Percentiles rank a stretch among this genome's conserved stretches.
Evolutionary conservation across 805 yeast genomes (phyloP).

Genomic region (Lipomyces chichibuensis): DNA sequence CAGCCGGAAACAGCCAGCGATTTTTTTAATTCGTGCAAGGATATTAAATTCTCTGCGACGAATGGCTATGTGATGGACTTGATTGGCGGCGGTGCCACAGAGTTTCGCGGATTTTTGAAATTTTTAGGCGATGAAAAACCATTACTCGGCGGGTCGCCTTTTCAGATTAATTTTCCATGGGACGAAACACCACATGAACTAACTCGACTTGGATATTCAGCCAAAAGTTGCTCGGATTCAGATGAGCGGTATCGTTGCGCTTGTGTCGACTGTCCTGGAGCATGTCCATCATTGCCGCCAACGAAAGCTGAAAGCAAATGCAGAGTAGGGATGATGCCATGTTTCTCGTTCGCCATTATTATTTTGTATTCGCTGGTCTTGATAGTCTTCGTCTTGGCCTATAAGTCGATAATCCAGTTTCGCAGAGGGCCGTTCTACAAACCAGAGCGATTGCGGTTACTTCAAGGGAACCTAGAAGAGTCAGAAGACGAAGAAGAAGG

Average conservation of each 20-base stretch:
- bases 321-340: conserved; percentile 64
- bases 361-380: conserved; percentile 50
- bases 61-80: conserved; percentile 96
- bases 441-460: conserved; percentile 44
- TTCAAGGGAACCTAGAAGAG: conserved; percentile 49
- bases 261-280: conserved; percentile 81
- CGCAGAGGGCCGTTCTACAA: conserved; percentile 24
- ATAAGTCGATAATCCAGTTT: conserved; percentile 23
- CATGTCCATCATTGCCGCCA: conserved; percentile 70
- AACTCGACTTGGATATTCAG: conserved; percentile 20
- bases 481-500: conserved; percentile 44
- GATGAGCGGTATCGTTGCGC: conserved; percentile 69
- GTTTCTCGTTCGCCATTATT: conserved; percentile 68
- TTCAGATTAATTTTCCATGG: conserved; percentile 81
- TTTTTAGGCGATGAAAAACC: conserved; percentile 96
- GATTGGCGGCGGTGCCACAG: conserved; percentile 94
- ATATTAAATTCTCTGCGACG: conserved; percentile 89
- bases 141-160: conserved; percentile 90
- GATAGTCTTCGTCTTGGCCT: conserved; percentile 35
- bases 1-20: conserved; percentile 60
- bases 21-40: conserved; percentile 82
- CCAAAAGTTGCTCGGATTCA: conserved; percentile 60
- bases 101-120: conserved; percentile 71
- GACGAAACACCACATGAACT: conserved; percentile 39
- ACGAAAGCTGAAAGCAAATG: conserved; percentile 49